phyloP scores from a whole-genome alignment of 2,329 filamentous ascomycete species.

The Penicillium vulpinum region DNA sequence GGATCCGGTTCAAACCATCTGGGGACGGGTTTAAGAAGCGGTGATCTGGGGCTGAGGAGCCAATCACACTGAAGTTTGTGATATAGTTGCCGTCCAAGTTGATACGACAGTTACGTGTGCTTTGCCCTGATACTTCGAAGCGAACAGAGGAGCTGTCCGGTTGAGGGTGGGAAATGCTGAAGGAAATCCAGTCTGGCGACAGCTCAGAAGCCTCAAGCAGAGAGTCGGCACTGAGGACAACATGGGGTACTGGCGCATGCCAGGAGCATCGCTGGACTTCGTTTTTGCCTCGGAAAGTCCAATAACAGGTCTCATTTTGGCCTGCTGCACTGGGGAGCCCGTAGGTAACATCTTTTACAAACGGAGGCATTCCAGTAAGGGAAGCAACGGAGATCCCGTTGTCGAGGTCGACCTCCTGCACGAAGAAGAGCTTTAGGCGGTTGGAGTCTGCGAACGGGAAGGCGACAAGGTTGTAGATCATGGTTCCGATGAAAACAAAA shows the following conservation, averaged over 20 bases:
- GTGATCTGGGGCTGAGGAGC: conserved; percentile 60
- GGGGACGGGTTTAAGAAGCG: conserved; percentile 66
- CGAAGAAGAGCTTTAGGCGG: conserved; percentile 83
- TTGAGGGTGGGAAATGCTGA: conserved; percentile 56
- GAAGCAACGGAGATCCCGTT: conserved; percentile 68
- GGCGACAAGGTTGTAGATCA: conserved; percentile 80
- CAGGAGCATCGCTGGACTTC: conserved; percentile 64
- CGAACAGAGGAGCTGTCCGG: conserved; percentile 51
- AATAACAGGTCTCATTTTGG: conserved; percentile 57
- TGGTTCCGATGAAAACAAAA: conserved; percentile 68
- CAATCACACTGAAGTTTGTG: conserved; percentile 62
- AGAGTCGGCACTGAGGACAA: conserved; percentile 50
- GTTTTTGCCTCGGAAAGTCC: conserved; percentile 16
- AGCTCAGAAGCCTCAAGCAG: conserved; percentile 30
- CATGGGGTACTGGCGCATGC: conserved; percentile 65
- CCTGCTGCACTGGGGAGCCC: conserved; percentile 70
- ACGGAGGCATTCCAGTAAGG: conserved; percentile 67
- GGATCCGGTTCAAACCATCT: conserved; percentile 65
- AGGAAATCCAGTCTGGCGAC: conserved; percentile 64
- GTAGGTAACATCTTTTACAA: conserved; percentile 64
- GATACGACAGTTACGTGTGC: conserved; percentile 78
- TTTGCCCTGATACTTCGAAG: conserved; percentile 67
- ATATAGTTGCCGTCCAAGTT: conserved; percentile 67
- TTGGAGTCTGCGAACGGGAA: conserved; percentile 84
- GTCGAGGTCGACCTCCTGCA: conserved; percentile 77